phyloP scores from a whole-genome alignment of 306 rosid species.

The Cicer yamashitae region DNA sequence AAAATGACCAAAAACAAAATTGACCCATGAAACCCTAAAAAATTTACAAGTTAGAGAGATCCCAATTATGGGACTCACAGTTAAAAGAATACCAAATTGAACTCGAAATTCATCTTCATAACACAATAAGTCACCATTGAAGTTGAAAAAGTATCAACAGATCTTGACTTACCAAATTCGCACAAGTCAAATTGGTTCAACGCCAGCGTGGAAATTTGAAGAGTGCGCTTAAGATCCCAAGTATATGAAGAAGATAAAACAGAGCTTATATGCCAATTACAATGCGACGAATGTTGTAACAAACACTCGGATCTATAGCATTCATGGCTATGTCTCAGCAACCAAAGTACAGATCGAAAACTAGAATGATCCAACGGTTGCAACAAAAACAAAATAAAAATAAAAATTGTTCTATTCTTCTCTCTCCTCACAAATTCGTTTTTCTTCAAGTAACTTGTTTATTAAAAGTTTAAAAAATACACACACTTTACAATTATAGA shows the following conservation, averaged over 20 bases:
- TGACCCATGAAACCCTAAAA: conserved; percentile 63
- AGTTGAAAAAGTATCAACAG: conserved; percentile 36
- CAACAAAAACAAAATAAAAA: conserved; percentile 28
- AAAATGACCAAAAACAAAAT: conserved; percentile 36
- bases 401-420: conserved; percentile 41
- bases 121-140: conserved; percentile 44
- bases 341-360: conserved; percentile 58
- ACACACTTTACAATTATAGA: conserved; percentile 34
- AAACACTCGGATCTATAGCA: conserved; percentile 70
- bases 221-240: conserved; percentile 55
- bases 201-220: conserved; percentile 27
- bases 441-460: neutral
- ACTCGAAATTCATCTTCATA: conserved; percentile 37
- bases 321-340: conserved; percentile 47
- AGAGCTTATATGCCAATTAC: conserved; percentile 42
- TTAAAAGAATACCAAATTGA: conserved; percentile 2
- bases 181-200: conserved; percentile 48
- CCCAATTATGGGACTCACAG: conserved; percentile 29
- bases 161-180: conserved; percentile 45
- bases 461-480: neutral
- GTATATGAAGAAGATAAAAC: conserved; percentile 25
- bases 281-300: conserved; percentile 54
- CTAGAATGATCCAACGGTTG: conserved; percentile 52
- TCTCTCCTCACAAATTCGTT: conserved; percentile 43
- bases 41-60: conserved; percentile 33